These are phyloP conservation scores for Saccharata proteae DNA, from an alignment of 2,329 filamentous ascomycete species.

Conservation along the genomic window DNA sequence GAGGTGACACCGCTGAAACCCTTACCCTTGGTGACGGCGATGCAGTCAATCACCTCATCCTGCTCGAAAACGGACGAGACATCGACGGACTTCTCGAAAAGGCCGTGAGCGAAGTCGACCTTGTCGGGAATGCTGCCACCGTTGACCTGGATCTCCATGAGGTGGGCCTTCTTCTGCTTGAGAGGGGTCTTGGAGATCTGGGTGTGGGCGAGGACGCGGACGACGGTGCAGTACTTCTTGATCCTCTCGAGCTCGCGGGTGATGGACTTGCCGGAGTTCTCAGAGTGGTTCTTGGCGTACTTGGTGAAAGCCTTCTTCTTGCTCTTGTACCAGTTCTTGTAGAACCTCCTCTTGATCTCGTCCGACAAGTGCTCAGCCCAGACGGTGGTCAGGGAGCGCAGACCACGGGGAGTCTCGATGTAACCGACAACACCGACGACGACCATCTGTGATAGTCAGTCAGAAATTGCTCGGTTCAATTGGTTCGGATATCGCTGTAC, in stretches of 20 bases:
- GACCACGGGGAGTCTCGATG: conserved; percentile 98
- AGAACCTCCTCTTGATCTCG: conserved; percentile 98
- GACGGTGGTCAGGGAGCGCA: conserved; percentile 97
- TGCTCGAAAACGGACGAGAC: conserved; percentile 95
- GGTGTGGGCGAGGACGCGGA: conserved; percentile 98
- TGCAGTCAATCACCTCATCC: conserved; percentile 99
- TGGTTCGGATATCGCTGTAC: conserved; percentile 59
- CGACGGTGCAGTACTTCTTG: conserved; percentile 99
- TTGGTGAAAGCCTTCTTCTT: conserved; percentile 99
- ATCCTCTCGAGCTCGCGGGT: conserved; percentile 98
- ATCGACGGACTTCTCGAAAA: conserved; percentile 98
- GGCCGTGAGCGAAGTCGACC: conserved; percentile 86
- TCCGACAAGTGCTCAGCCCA: conserved; percentile 99
- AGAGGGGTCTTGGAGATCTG: conserved; percentile 98
- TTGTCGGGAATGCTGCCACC: conserved; percentile 92
- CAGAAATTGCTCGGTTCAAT: no score
- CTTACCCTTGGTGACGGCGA: conserved; percentile 99
- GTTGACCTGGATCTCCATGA: conserved; percentile 99
- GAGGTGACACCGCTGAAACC: conserved; percentile 94
- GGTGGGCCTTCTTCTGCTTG: conserved; percentile 99
- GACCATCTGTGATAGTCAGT: conserved; percentile 65
- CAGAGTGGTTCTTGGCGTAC: conserved; percentile 99
- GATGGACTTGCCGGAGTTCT: conserved; percentile 80
- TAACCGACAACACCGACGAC: conserved; percentile 99
- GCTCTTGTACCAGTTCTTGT: conserved; percentile 99